Base-by-base conservation (phyloP, 768 basidiomycete species). In the Phanerochaete carnosa region DNA sequence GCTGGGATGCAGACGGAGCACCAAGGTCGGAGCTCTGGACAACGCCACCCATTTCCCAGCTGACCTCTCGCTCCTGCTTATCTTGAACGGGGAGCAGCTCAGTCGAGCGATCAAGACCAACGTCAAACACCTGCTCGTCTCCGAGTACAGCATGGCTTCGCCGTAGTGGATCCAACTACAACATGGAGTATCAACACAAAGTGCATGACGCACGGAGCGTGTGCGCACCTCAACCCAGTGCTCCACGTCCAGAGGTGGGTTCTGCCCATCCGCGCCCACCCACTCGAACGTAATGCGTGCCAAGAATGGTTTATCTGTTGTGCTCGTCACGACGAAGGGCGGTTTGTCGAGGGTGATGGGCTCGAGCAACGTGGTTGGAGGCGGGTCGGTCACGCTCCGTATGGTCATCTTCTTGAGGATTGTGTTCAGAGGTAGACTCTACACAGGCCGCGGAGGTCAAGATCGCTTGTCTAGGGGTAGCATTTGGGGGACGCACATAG, bases 171-270 rank as follows among this genome's bases (percentile, higher is more conserved):
- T 83, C 81, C 25, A 80, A 76, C 79, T 81, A 63, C n/a, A 15
- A 9, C 12, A 26, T n/a, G 37, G 23, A 62, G 15, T 53, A 32
- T 45, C 58, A 45, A 35, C 43, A 26, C 57, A n/a, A 7, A 53
- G 16, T 23, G 55, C 25, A 11, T 2, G 28, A 23, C 32, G 3
- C n/a, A 55, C 47, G 19, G 26, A 45, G 39, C 47, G 15, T 35
- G 51, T 25, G 70, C 75, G 59, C 64, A 80, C 82, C 65, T 83
- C 79, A 7, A 83, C 74, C 81, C 81, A 84, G 55, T 83, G 81
- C 9, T 83, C 80, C 19, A 83, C 69, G 49, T 77, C 77, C 62
- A 75, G 74, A 1, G 72, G 66, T 12, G 75, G 68, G 63, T 79
- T 83, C 53, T 74, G 74, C 23, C 69, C 67, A 15, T 61, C 60